Evolutionary conservation across 1,139 yeast genomes (phyloP).

Genomic region (Candida buenavistaensis): DNA sequence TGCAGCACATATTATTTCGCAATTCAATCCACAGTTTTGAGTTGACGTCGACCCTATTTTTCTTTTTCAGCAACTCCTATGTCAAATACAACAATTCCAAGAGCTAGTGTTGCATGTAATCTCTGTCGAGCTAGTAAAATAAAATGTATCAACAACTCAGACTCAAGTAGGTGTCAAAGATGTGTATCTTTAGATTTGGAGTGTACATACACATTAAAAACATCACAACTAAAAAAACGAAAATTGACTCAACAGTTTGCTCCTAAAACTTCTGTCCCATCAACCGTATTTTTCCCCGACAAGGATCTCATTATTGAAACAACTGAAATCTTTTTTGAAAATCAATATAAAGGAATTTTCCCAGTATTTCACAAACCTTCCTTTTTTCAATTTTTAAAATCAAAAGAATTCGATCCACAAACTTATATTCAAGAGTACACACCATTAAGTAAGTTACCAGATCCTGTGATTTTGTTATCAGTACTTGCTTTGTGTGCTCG

Average conservation of each 20-base stretch:
- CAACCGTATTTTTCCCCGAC: conserved; percentile 23
- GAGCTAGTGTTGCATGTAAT: conserved; percentile 27
- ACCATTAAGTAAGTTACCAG: conserved; percentile 17
- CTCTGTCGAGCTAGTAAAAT: conserved; percentile 24
- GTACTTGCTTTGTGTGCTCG: conserved; percentile 37
- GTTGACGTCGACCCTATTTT: no score
- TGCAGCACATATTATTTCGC: no score
- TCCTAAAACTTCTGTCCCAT: conserved; percentile 1
- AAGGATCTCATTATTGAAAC: conserved; percentile 25
- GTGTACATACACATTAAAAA: conserved; percentile 24
- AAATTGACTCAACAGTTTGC: conserved; percentile 10
- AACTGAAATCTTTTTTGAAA: conserved; percentile 30
- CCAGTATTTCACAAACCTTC: conserved; percentile 35
- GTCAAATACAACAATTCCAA: neutral
- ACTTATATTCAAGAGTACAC: conserved; percentile 25
- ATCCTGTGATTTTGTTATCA: conserved; percentile 33
- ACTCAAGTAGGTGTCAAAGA: conserved; percentile 20
- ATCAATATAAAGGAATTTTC: conserved; percentile 36
- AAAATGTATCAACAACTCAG: conserved; percentile 20
- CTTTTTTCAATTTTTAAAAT: conserved; percentile 24
- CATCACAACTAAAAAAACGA: conserved; percentile 20
- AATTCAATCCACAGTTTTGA: no score
- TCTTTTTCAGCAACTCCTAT: neutral
- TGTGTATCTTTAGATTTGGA: conserved; percentile 19
- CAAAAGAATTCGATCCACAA: conserved; percentile 27